A percentile compares a stretch with the other conserved stretches of the same genome.
Conservation (phyloP, 2,329 filamentous ascomycete species). For the Colletotrichum sp. region DNA sequence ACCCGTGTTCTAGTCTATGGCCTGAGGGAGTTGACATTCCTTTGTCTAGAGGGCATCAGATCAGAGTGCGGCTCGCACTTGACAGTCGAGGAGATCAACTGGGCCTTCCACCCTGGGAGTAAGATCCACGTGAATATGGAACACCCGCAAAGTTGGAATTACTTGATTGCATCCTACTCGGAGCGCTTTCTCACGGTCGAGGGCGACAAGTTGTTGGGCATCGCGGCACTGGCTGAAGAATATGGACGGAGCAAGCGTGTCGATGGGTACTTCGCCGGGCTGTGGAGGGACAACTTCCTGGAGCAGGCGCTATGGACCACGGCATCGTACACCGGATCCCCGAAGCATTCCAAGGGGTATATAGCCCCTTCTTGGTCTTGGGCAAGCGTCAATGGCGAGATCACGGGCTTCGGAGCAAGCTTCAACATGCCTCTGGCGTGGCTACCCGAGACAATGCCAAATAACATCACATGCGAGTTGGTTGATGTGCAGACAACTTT, state of each 20-base stretch:
- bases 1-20: neutral
- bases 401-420: neutral
- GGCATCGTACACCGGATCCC: fast-evolving
- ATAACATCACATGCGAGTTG: neutral
- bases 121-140: neutral
- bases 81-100: neutral
- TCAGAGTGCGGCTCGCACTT: neutral
- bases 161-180: neutral
- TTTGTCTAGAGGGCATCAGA: neutral
- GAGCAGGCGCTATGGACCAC: neutral
- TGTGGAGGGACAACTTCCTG: neutral
- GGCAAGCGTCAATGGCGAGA: neutral
- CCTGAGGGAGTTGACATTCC: neutral
- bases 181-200: neutral
- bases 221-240: neutral
- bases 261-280: neutral
- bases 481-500: neutral
- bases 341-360: neutral
- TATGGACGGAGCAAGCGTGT: neutral
- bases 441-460: neutral
- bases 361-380: neutral
- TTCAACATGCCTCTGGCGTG: neutral
- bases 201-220: neutral
- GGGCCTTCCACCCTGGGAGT: neutral
- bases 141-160: neutral